Evolutionary conservation across 129 eudicot genomes (phyloP).

Genomic region (Flaveria brownii): DNA sequence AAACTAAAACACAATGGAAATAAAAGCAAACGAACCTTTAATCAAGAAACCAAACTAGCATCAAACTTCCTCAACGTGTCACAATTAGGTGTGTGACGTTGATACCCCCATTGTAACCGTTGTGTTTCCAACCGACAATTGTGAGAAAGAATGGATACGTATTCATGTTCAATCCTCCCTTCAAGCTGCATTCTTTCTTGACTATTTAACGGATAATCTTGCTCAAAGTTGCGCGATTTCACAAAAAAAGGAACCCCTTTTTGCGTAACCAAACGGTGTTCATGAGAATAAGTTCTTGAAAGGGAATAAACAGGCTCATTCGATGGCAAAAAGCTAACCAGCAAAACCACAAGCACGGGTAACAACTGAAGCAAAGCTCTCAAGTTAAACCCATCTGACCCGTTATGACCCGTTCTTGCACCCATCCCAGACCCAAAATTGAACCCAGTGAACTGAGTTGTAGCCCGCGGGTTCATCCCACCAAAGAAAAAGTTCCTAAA

Average conservation of each 20-base stretch:
- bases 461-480: conserved; percentile 59
- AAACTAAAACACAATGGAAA: background rate
- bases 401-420: conserved; percentile 47
- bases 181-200: conserved; percentile 55
- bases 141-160: conserved; percentile 47
- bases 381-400: conserved; percentile 29
- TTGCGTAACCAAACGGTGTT: conserved; percentile 41
- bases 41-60: conserved; percentile 37
- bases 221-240: conserved; percentile 59
- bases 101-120: conserved; percentile 66
- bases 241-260: conserved; percentile 72
- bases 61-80: conserved; percentile 45
- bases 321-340: conserved; percentile 61
- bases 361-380: conserved; percentile 57
- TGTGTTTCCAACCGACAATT: conserved; percentile 70
- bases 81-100: conserved; percentile 61
- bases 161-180: conserved; percentile 59
- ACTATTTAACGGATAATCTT: conserved; percentile 51
- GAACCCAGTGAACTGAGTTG: conserved; percentile 61
- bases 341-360: conserved; percentile 58
- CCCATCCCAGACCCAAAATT: conserved; percentile 51
- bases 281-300: conserved; percentile 43
- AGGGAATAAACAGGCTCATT: conserved; percentile 66
- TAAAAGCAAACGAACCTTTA: conserved; percentile 36
- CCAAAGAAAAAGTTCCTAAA: conserved; percentile 87